Conservation (phyloP, 1,284 basidiomycete genomes). For the Athelia sp. region DNA sequence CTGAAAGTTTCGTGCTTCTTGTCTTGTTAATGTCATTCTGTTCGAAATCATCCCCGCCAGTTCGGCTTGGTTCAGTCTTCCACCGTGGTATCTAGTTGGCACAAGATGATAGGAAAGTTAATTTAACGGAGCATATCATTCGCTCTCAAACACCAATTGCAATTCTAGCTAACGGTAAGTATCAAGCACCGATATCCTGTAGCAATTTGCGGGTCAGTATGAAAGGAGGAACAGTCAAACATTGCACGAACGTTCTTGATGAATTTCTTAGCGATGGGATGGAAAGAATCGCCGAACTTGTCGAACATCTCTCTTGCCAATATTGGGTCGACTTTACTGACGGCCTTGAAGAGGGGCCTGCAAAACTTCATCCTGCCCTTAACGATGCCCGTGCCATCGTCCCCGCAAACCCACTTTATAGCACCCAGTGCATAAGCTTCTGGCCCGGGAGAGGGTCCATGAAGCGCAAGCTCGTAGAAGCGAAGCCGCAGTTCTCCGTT, state of each 20-base stretch:
- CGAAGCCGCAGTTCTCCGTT: constrained; percentile 73
- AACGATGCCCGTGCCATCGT: constrained; percentile 50
- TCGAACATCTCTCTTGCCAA: constrained; percentile 61
- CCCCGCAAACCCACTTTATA: constrained; percentile 66
- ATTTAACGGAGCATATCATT: no score
- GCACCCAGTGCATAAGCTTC: constrained; percentile 45
- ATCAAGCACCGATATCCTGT: no score
- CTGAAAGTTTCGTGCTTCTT: neutral
- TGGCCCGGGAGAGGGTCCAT: constrained; percentile 47
- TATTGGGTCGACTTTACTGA: constrained; percentile 50
- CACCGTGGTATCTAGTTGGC: no score
- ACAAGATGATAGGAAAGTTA: no score
- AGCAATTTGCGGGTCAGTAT: no score
- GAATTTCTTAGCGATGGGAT: constrained; percentile 70
- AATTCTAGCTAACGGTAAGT: no score
- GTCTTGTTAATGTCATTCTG: no score
- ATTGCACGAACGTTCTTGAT: constrained; percentile 66
- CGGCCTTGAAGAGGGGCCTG: constrained; percentile 56
- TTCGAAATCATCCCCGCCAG: no score
- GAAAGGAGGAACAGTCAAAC: no score
- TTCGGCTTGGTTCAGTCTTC: no score
- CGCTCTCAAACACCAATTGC: no score
- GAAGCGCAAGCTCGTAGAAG: constrained; percentile 65
- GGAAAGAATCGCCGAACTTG: constrained; percentile 54
- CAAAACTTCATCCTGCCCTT: constrained; percentile 85